These are phyloP conservation scores for Diplosphaera chodatii DNA, from an alignment of 139 green algal species.

Conservation along the genomic window DNA sequence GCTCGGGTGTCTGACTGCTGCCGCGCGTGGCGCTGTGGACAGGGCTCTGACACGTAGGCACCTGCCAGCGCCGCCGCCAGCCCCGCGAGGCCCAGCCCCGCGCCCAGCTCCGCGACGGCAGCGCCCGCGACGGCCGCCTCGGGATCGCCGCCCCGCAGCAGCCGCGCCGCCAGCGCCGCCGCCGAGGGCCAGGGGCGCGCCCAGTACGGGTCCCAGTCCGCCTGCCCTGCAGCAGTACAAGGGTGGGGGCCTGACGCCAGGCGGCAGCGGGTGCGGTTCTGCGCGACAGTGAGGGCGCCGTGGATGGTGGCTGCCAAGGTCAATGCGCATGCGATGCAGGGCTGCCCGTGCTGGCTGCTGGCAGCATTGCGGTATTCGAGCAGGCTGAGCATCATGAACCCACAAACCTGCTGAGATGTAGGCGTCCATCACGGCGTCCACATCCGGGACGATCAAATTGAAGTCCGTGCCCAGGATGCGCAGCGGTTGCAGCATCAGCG, in stretches of 20 bases:
- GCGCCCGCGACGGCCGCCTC: slow-evolving; percentile 30
- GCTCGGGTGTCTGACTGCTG: no score
- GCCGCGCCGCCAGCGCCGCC: slow-evolving; percentile 52
- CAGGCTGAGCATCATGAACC: no score
- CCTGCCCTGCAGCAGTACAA: slow-evolving; percentile 23
- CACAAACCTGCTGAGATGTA: slow-evolving; percentile 62
- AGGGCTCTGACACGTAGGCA: slow-evolving; percentile 2
- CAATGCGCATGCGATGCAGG: no score
- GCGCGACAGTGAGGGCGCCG: no score
- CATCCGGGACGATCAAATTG: slow-evolving; percentile 38
- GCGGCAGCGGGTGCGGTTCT: no score
- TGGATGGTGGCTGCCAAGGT: no score
- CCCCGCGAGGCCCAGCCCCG: slow-evolving; percentile 67
- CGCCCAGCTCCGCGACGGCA: slow-evolving; percentile 52
- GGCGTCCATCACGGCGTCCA: slow-evolving; percentile 69
- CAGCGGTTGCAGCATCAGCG: slow-evolving; percentile 14
- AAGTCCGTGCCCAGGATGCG: slow-evolving; percentile 11
- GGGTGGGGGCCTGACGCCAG: no score
- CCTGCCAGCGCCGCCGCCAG: slow-evolving; percentile 64
- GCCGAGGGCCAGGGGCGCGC: slow-evolving; percentile 69
- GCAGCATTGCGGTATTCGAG: no score
- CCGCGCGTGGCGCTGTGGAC: no score
- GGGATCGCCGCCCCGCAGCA: slow-evolving; percentile 40
- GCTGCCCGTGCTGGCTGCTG: no score
- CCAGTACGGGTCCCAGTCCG: slow-evolving; percentile 66